Conservation (phyloP, 345 rosid species). For the Citrus medica region DNA sequence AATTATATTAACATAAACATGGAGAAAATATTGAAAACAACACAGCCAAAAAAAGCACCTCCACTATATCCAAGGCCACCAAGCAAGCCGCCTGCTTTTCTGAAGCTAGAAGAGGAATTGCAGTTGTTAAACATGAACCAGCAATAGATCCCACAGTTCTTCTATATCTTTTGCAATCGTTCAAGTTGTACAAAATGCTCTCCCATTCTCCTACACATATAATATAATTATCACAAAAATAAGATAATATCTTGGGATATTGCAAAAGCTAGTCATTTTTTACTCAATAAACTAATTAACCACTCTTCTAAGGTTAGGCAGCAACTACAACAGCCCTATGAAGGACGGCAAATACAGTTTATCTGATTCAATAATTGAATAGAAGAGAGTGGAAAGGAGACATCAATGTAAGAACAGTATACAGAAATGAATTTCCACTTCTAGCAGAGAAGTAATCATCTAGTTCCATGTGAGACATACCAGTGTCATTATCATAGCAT, state of each 20-base stretch:
- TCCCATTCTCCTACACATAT: conserved; percentile 58
- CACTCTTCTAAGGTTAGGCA: no score
- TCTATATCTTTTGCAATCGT: conserved; percentile 70
- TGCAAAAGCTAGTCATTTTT: no score
- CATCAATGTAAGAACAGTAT: background rate
- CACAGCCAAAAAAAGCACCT: conserved; percentile 40
- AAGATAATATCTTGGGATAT: background rate
- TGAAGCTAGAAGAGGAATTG: conserved; percentile 80
- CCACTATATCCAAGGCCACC: conserved; percentile 72
- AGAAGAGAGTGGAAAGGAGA: background rate
- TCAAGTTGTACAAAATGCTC: conserved; percentile 50
- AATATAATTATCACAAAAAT: conserved; percentile 5
- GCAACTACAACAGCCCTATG: no score
- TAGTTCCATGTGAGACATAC: conserved; percentile 17
- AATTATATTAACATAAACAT: background rate
- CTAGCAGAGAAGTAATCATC: conserved; percentile 16
- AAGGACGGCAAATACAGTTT: no score
- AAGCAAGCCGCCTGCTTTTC: conserved; percentile 62
- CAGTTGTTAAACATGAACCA: conserved; percentile 69
- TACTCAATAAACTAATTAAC: no score
- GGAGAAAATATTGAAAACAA: background rate
- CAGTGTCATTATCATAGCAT: conserved; percentile 13
- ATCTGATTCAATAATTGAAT: background rate
- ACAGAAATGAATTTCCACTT: background rate
- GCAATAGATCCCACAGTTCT: conserved; percentile 79